Evolutionary conservation across 1,284 basidiomycete species (phyloP), one percentile per base, ranked within the genome.

Genomic region (Coniferiporia sulphurascens): DNA sequence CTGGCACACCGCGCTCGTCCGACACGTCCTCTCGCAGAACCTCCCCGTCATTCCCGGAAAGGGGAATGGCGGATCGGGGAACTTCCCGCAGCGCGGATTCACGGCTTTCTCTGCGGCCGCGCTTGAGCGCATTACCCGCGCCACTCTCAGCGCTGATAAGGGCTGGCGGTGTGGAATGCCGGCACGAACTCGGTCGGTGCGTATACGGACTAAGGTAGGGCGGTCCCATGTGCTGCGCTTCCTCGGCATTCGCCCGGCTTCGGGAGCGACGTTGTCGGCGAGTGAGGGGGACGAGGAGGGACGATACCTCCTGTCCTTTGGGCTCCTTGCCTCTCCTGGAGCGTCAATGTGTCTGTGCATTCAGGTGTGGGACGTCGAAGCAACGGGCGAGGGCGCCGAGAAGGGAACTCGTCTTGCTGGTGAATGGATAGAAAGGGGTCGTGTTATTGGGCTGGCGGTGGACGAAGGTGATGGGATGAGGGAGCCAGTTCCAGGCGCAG

Each of bases 1-100:
- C 35, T 87, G 85, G 85, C 68, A 73, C 15, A 60, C 71, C 12
- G 72, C 82, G 15, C 67, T 86, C 34, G 72, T 15, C 38, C 38
- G 38, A 12, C 38, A 10, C 15, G 38, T 83, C 44, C 63, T 78
- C 48, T 69, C 73, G 8, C 64, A 71, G n/a, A 70, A 74, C 58
- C 68, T 84, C 21, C 84, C 85, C 4, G 69, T 78, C 2, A 27
- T 27, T 27, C 27, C 27, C 3, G 27, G 27, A 5, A 27, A 27
- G 73, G 12, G 66, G 78, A 12, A 53, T 62, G 7, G 61, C 65
- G 13, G 27, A 2, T 5, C 27, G 5, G 27, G 12, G 32, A 10
- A 8, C 34, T 17, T 27, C 10, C 21, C 38, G 27, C 53, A 32
- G 64, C 27, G 9, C 48, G 0, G 59, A 80, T 9, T 63, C n/a